Base-by-base conservation (phyloP, 768 basidiomycete genomes). In the Rhodotorula diobovata region DNA sequence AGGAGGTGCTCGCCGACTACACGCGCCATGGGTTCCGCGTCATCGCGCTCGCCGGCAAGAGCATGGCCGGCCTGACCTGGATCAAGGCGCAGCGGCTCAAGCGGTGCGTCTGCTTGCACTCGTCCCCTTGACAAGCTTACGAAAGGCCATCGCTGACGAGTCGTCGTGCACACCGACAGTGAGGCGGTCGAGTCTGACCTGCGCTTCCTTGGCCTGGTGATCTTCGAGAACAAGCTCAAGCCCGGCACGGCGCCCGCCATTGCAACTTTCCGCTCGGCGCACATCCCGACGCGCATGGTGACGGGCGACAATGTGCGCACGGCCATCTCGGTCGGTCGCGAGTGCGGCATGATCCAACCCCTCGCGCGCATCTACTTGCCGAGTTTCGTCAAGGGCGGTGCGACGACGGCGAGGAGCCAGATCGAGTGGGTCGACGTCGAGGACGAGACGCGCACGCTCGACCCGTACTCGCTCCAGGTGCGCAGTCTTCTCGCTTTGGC, bases 151-250 rank as follows among this genome's bases (percentile, higher is more conserved):
- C 8, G 20, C 39, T 58, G 53, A 28, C 14, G 20, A 21, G 7
- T 55, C 66, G 73, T 62, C 30, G 62, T 32, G 20, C 32, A 1
- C 23, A n/a, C 32, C 9, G 28, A 25, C 75, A 96, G 93, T 37
- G 96, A 98, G 76, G 91, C 94, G 82, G 95, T 93, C 25, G 96
- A 99, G 78, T 90, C 88, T 4, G 87, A 86, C 37, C 83, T 99
- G 15, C 87, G 87, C 66, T 99, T 99, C 83, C 85, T 98, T 25
- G 96, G 96, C 5, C 83, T 99, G 46, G 88, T 98, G 77, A 94
- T 99, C 70, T 99, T 99, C 77, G 96, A 99, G 81, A 99, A 99
- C 82, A 90, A 95, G 81, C 83, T 99, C 70, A 99, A 99, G 77
- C 87, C 89, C 9, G 93, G 90, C 15, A 97, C 95, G 0, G 83